phyloP scores from a whole-genome alignment of 139 green algal genomes.

The Volvox africanus region DNA sequence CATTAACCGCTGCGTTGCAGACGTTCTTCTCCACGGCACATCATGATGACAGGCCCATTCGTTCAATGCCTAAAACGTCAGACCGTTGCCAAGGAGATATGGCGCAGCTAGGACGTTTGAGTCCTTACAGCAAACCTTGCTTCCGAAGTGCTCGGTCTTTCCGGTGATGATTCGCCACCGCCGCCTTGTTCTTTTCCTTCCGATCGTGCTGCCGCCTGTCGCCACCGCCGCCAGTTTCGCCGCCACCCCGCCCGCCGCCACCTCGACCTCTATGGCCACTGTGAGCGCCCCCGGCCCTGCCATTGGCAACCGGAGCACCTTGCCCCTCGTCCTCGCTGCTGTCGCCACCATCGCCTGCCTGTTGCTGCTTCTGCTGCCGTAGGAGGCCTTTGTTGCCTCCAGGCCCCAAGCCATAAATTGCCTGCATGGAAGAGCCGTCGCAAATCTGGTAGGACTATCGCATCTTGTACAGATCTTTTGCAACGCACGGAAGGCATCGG shows the following conservation, averaged over 20 bases:
- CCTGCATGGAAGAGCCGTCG: background rate
- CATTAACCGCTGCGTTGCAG: too few relatives aligned
- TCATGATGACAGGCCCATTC: too few relatives aligned
- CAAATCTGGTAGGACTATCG: too few relatives aligned
- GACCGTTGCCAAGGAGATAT: too few relatives aligned
- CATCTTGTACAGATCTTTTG: too few relatives aligned
- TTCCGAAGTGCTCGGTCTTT: constrained; percentile 81
- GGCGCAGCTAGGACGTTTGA: too few relatives aligned
- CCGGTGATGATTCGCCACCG: constrained; percentile 83
- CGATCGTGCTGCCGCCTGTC: constrained; percentile 42
- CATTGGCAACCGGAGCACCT: background rate
- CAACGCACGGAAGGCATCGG: too few relatives aligned
- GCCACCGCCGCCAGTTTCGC: constrained; percentile 15
- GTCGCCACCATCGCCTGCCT: background rate
- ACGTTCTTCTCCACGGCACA: too few relatives aligned
- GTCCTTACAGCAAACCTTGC: constrained; percentile 47
- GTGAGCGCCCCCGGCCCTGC: background rate
- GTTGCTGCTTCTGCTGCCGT: constrained; percentile 28
- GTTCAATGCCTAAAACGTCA: too few relatives aligned
- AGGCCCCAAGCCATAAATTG: constrained; percentile 63
- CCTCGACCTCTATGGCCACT: background rate
- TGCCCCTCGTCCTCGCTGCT: background rate
- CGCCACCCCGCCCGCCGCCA: constrained; percentile 1
- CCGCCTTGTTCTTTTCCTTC: constrained; percentile 86
- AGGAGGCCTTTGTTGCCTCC: constrained; percentile 47